Percentiles rank a stretch among this genome's conserved stretches.
These are phyloP conservation scores for Colletotrichum graminicola DNA, from an alignment of 2,329 filamentous ascomycete species.

Conservation along the genomic window DNA sequence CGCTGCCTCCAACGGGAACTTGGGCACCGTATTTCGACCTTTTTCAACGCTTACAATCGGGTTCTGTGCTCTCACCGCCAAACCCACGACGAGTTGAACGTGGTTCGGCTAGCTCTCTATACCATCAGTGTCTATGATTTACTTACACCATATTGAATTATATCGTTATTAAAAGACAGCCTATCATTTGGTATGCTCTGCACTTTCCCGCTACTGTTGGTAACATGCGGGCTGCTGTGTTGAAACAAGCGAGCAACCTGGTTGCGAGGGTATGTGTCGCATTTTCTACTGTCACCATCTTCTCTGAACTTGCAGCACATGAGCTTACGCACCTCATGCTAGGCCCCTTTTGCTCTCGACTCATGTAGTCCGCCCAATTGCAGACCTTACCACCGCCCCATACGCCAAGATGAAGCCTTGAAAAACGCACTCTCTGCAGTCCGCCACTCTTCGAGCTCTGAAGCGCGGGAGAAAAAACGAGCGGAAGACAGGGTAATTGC, in stretches of 20 bases:
- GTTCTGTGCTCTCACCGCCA: constrained; percentile 1
- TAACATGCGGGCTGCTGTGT: constrained; percentile 32
- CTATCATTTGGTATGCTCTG: constrained; percentile 7
- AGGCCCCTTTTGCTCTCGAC: constrained; percentile 32
- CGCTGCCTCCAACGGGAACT: constrained; percentile 22
- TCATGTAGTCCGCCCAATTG: constrained; percentile 28
- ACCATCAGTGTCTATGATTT: not conserved
- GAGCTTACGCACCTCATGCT: constrained; percentile 1
- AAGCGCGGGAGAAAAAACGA: constrained; percentile 56
- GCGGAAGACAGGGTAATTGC: constrained; percentile 60
- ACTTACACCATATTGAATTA: not conserved
- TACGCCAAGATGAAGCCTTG: constrained; percentile 32
- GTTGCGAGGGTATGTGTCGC: constrained; percentile 27
- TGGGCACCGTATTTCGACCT: not conserved
- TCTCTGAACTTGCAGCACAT: not conserved
- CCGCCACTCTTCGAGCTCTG: constrained; percentile 34
- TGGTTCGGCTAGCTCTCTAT: not conserved
- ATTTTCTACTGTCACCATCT: not conserved
- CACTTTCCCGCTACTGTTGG: not conserved
- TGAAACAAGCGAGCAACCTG: constrained; percentile 34
- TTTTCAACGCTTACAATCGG: not conserved
- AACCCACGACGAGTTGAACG: not conserved
- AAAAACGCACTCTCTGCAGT: constrained; percentile 35
- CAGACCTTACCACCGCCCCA: constrained; percentile 35
- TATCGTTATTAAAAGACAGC: not conserved